Percentiles rank a stretch among this genome's conserved stretches.
phyloP scores from a whole-genome alignment of 2,329 filamentous ascomycete species.

The Plectosphaerella sp. region DNA sequence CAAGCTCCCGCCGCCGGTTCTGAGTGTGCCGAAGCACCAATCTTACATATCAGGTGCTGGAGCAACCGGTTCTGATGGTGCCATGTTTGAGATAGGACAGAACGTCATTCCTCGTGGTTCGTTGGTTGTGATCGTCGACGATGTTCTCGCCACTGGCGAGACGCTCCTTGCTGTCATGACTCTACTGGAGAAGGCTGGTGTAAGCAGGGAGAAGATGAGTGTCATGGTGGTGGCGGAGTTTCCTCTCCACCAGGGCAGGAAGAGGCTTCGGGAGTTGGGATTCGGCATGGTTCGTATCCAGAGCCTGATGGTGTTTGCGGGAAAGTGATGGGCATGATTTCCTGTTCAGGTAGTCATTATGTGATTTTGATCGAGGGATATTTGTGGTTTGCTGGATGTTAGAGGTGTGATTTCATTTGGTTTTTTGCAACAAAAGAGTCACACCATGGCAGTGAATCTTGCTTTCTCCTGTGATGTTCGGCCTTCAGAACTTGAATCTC shows the following conservation, averaged over 20 bases:
- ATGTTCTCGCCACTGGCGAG: constrained; percentile 52
- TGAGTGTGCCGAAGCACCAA: constrained; percentile 39
- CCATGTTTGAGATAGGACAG: constrained; percentile 44
- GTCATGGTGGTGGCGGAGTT: constrained; percentile 56
- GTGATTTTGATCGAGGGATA: no score
- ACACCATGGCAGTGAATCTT: no score
- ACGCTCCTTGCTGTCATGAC: constrained; percentile 50
- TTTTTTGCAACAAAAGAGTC: no score
- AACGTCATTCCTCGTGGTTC: constrained; percentile 31
- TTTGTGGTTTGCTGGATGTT: no score
- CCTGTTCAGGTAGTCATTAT: no score
- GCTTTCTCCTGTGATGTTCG: no score
- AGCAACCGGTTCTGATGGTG: constrained; percentile 17
- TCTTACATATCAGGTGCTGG: constrained; percentile 51
- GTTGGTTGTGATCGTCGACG: constrained; percentile 53
- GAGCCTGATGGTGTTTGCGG: constrained; percentile 41
- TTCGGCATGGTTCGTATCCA: constrained; percentile 47
- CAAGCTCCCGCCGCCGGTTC: constrained; percentile 53
- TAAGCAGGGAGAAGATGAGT: constrained; percentile 33
- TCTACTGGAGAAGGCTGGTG: constrained; percentile 38
- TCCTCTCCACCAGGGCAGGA: constrained; percentile 46
- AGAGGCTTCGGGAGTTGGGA: constrained; percentile 36
- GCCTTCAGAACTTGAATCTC: no score
- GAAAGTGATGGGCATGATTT: no score
- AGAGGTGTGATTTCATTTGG: no score